Base-by-base conservation (phyloP, 1,139 yeast genomes). In the Citeromyces hawaiiensis region DNA sequence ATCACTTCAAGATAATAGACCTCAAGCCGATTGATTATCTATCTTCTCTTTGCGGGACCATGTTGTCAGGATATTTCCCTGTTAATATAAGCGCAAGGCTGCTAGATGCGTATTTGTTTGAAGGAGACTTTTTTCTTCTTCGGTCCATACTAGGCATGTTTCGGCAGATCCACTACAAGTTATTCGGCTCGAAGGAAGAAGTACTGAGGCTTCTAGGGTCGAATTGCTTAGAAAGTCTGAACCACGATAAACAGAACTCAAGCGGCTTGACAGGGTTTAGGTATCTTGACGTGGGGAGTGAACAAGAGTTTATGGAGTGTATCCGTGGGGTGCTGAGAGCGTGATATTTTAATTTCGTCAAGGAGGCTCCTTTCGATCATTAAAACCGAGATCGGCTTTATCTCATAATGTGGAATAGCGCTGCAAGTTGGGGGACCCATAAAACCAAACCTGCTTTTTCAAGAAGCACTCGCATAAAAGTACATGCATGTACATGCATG, bases 101-200 rank as follows among this genome's bases (percentile, higher is more conserved):
- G 6, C 51, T 81, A 45, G 87, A 79, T 51, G 61, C 77, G 7
- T 66, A 66, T 51, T 53, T 76, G n/a, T 76, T 77, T 51, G 85
- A 78, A 50, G 76, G 77, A 2, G 79, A 72, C 46, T 56, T 65
- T 2, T 66, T 71, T 46, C 51, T 74, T 39, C 56, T 68, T 42
- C 63, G 75, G 21, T 66, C 64, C 14, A 63, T 68, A 1, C 51
- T 76, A 8, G 79, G 74, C 0, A 53, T 74, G 11, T 51, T 78
- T 39, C 60, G 62, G 19, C 60, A 63, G 38, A 55, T 70, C 23
- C 71, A 70, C 38, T 72, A 67, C 48, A 72, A 70, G 48, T 60
- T 79, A 17, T 76, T 65, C 51, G 82, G 79, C 2, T 51, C 63
- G 29, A 60, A 61, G 33, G 50, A 59, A 4, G 83, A 76, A 46